Base-by-base conservation (phyloP, 2,329 filamentous ascomycete species). In the Emmonsia crescens region DNA sequence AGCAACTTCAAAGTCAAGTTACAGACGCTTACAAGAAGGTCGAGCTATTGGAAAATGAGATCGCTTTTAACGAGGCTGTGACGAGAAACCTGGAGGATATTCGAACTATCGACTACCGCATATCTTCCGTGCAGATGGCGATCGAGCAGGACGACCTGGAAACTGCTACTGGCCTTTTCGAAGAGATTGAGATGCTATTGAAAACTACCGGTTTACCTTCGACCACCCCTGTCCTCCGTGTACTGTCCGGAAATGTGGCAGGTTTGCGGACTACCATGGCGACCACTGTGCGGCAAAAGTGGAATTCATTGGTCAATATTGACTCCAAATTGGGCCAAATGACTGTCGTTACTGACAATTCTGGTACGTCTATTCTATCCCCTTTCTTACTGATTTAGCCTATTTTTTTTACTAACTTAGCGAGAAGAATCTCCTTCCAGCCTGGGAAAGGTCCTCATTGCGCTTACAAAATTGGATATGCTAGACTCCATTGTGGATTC, bases 251-350 rank as follows among this genome's bases (percentile, higher is more conserved):
- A 52, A 83, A 87, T 64, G 82, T 84, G 1, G 84, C 84, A 31
- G 84, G 86, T 68, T 77, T 96, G 61, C 86, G 86, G 64, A 80
- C 82, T 1, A 80, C 83, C 24, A 82, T 94, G 27, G 82, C 85
- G 62, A 83, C 87, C 48, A 83, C 84, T 9, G 81, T 94, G 46
- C 82, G 84, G 51, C 79, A 80, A 60, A 81, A 86, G n/a, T 96
- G 91, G 90, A 82, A 83, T 62, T 77, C 80, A 0, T 77, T 93
- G 51, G 77, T 96, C 14, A 74, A 79, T 1, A 74, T 91, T 21
- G 84, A 93, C 68, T 73, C 78, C 0, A 77, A 82, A 27, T 74
- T 77, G 9, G 77, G 78, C 9, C 79, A 75, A 54, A 75, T 94
- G 8, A 80, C 77, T 0, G 80, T 95, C 40, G 77, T 77, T 31